phyloP scores from a whole-genome alignment of 163 green algal species.

The Picocystis sp. region DNA sequence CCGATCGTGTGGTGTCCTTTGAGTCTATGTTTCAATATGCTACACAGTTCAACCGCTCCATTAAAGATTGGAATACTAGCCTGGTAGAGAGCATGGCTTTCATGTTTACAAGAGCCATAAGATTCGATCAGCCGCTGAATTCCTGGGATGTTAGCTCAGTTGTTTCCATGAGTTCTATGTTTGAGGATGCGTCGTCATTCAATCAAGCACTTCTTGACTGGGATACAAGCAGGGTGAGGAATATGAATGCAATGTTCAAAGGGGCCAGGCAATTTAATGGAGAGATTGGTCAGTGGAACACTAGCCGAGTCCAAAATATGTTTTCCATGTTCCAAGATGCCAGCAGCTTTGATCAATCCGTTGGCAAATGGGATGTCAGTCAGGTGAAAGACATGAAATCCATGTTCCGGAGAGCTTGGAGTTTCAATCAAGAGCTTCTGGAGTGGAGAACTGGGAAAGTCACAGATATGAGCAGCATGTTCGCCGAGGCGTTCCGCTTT shows the following conservation, averaged over 20 bases:
- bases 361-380: conserved; percentile 4
- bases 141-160: too few species aligned
- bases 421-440: conserved; percentile 7
- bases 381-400: conserved; percentile 10
- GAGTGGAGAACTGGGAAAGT: conserved; percentile 5
- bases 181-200: conserved; percentile 6
- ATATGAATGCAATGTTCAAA: conserved; percentile 3
- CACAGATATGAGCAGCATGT: not conserved
- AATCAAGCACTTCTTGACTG: conserved; percentile 5
- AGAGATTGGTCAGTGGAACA: conserved; percentile 7
- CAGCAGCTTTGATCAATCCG: conserved; percentile 2
- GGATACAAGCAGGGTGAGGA: conserved; percentile 6
- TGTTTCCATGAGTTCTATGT: conserved; percentile 8
- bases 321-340: conserved; percentile 9
- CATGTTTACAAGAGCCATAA: too few species aligned
- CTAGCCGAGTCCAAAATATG: conserved; percentile 4
- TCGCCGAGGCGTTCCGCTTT: not conserved
- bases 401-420: conserved; percentile 8
- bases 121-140: too few species aligned
- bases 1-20: too few species aligned
- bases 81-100: too few species aligned
- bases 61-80: too few species aligned
- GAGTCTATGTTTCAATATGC: too few species aligned
- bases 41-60: too few species aligned
- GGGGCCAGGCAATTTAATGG: not conserved